phyloP scores from a whole-genome alignment of 176 grass and related monocot genomes.

The Rhynchospora tenuis region DNA sequence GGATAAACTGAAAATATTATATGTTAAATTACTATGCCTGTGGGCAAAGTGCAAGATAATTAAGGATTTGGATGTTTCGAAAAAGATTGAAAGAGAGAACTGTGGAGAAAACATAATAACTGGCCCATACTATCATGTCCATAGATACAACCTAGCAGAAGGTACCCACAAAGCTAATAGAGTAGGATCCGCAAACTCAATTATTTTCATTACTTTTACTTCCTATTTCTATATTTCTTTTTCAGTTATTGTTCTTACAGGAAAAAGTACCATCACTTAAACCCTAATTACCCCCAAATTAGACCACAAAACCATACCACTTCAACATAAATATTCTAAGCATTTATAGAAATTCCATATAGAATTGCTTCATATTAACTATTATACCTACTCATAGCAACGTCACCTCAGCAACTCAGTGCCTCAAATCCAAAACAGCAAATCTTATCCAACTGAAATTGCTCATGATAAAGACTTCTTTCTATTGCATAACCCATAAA shows the following conservation, averaged over 20 bases:
- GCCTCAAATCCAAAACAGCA: neutral
- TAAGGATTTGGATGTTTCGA: neutral
- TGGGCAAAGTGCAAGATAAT: neutral
- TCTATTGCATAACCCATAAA: neutral
- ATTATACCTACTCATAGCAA: neutral
- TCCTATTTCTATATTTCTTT: neutral
- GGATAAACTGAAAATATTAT: neutral
- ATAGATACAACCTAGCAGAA: neutral
- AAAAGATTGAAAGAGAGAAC: neutral
- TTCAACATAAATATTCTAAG: neutral
- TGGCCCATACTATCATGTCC: neutral
- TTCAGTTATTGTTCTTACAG: neutral
- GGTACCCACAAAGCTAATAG: neutral
- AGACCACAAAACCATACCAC: neutral
- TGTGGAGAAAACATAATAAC: neutral
- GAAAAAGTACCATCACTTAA: neutral
- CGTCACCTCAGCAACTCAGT: neutral
- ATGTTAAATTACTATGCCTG: neutral
- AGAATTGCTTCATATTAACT: neutral
- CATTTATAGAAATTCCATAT: neutral
- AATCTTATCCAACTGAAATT: slow-evolving; percentile 2
- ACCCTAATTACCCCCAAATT: neutral
- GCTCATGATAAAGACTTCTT: neutral
- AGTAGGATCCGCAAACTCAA: neutral
- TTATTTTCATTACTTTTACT: neutral